phyloP scores from a whole-genome alignment of 2,329 filamentous ascomycete genomes.

The Phyllosticta ampelicida region DNA sequence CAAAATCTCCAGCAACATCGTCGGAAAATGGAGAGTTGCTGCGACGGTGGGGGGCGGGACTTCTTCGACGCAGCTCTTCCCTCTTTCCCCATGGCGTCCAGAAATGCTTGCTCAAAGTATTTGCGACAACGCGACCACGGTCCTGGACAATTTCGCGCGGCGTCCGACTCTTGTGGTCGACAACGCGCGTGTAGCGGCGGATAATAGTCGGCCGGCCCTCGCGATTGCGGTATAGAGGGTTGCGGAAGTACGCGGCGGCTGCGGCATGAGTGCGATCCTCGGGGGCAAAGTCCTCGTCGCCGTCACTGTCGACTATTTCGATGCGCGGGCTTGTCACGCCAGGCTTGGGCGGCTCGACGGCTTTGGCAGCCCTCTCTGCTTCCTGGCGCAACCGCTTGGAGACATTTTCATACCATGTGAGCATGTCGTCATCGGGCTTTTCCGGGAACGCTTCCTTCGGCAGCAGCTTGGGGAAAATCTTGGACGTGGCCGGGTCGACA shows the following conservation, averaged over 20 bases:
- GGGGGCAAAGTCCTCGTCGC: conserved; percentile 26
- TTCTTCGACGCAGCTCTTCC: conserved; percentile 16
- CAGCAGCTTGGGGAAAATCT: conserved; percentile 47
- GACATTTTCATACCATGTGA: conserved; percentile 74
- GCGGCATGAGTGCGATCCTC: conserved; percentile 29
- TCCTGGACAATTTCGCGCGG: conserved; percentile 20
- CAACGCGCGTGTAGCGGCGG: conserved; percentile 25
- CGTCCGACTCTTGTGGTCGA: conserved; percentile 15
- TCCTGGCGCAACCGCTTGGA: conserved; percentile 59
- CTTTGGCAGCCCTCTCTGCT: conserved; percentile 27
- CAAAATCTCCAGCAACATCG: conserved; percentile 14
- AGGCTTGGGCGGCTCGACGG: conserved; percentile 24
- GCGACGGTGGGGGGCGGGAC: conserved; percentile 17
- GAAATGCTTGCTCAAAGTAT: conserved; percentile 23
- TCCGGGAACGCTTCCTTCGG: conserved; percentile 62
- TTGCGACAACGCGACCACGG: conserved; percentile 18
- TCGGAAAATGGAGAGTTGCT: conserved; percentile 9
- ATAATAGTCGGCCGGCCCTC: conserved; percentile 34
- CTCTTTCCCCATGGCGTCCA: conserved; percentile 20
- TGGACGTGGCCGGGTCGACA: conserved; percentile 55
- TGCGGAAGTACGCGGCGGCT: conserved; percentile 38
- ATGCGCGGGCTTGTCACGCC: conserved; percentile 16
- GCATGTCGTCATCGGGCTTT: conserved; percentile 66
- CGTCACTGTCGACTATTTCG: conserved; percentile 23
- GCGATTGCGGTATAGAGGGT: conserved; percentile 38